Evolutionary conservation across 495 filamentous ascomycete species (phyloP).

Genomic region (Tuber umbilicatum): DNA sequence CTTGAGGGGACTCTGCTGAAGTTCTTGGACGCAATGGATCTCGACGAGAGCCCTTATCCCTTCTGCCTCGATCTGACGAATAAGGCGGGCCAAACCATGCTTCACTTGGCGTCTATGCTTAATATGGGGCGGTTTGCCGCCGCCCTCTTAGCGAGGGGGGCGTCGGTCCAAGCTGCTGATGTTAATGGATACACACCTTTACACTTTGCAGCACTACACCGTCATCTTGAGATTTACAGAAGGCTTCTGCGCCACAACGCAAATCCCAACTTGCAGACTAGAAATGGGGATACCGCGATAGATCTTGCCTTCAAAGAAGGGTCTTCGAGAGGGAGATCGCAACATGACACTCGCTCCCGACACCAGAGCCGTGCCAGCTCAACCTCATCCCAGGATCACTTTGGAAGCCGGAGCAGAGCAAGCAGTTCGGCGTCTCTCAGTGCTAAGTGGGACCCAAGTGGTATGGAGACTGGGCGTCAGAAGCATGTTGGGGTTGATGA

Average conservation of each 20-base stretch:
- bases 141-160: constrained; percentile 73
- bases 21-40: constrained; percentile 68
- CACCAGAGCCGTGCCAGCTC: constrained; percentile 55
- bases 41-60: constrained; percentile 63
- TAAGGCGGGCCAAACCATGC: constrained; percentile 67
- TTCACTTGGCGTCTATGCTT: constrained; percentile 72
- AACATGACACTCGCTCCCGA: constrained; percentile 46
- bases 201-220: constrained; percentile 74
- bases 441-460: constrained; percentile 55
- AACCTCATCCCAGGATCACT: constrained; percentile 46
- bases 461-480: constrained; percentile 45
- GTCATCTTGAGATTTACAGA: constrained; percentile 66
- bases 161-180: constrained; percentile 66
- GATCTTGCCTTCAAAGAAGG: constrained; percentile 54
- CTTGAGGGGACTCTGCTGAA: constrained; percentile 67
- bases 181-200: constrained; percentile 76
- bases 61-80: constrained; percentile 59
- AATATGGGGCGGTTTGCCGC: constrained; percentile 71
- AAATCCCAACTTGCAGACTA: constrained; percentile 61
- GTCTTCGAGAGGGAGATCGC: constrained; percentile 43
- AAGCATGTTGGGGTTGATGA: constrained; percentile 46
- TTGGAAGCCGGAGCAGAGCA: constrained; percentile 52
- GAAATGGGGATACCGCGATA: constrained; percentile 63
- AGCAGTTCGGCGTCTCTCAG: constrained; percentile 61
- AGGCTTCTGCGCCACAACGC: constrained; percentile 67